These are phyloP conservation scores for Paspalum vaginatum DNA, from an alignment of 176 grass and related monocot genomes.

Conservation along the genomic window DNA sequence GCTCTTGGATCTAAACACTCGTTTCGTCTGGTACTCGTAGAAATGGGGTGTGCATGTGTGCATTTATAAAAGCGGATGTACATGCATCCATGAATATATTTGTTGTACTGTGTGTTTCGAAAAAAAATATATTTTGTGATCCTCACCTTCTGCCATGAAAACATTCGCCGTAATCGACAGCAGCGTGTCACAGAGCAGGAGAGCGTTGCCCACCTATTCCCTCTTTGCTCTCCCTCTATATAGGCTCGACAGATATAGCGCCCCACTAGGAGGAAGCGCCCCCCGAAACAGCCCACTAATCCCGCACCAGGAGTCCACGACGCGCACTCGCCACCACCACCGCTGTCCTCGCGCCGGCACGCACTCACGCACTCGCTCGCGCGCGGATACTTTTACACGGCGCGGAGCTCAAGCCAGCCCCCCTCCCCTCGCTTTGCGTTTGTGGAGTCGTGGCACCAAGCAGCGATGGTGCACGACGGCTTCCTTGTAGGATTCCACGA, in stretches of 20 bases:
- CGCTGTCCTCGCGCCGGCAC: constrained; percentile 39
- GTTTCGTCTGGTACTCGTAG: too few relatives aligned
- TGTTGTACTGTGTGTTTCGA: too few relatives aligned
- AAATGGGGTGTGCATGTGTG: too few relatives aligned
- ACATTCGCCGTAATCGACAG: too few relatives aligned
- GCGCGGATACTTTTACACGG: not conserved
- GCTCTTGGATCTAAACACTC: too few relatives aligned
- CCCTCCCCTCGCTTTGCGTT: not conserved
- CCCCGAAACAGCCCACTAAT: constrained; percentile 22
- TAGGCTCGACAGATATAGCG: not conserved
- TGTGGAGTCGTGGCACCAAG: not conserved
- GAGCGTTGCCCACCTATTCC: too few relatives aligned
- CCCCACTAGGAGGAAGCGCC: constrained; percentile 10
- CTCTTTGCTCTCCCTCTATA: not conserved
- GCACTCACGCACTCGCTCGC: not conserved
- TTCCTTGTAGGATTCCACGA: constrained; percentile 28
- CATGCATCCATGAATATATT: too few relatives aligned
- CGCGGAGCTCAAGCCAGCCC: not conserved
- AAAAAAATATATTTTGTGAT: too few relatives aligned
- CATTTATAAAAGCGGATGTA: too few relatives aligned
- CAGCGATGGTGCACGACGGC: constrained; percentile 30
- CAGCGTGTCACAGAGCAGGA: too few relatives aligned
- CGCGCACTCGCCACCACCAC: constrained; percentile 37
- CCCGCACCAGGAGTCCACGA: constrained; percentile 6
- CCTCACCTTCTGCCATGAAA: too few relatives aligned